Evolutionary conservation across 164 flowering plant species (phyloP), one percentile per base, ranked within the genome.

Genomic region (Cinnamomum micranthum): DNA sequence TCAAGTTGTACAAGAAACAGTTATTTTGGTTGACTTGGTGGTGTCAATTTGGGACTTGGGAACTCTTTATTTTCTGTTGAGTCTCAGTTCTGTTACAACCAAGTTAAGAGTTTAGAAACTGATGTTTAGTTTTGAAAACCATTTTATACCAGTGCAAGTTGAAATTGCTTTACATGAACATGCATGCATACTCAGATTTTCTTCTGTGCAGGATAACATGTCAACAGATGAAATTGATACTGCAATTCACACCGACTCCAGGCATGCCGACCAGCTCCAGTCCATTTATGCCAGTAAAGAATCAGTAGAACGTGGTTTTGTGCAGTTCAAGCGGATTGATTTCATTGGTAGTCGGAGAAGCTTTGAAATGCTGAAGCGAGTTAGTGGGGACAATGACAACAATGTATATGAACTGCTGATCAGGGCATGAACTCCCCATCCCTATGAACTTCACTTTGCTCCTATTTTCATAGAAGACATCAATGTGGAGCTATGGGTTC

Each of bases 291-390:
- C 87, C 71, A 85, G 90, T 74, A 83, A 83, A 81, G 90, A 86
- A 78, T 84, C 91, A 0, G 74, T 75, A 65, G 84, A 86, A 69
- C 25, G 10, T 27, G 90, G 93, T 62, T 35, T 28, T 68, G 80
- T 86, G 68, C 76, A 68, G 51, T 90, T 90, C 84, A 93, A 82
- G 75, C 81, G 97, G 73, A 82, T 95, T 20, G 91, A 95, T 55
- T 90, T 95, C 82, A 64, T 95, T 58, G 99, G 99, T 4, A 93
- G 93, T 74, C 90, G 99, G n/a, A 88, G 75, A 76, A 91, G 92
- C 77, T 92, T 95, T 69, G 97, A 95, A 81, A 88, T 92, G 97
- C 77, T 95, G 81, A 95, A 93, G 84, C 95, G 97, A 58, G 93
- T 95, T 2, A 78, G 78, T 24, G 95, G 92, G 23, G 95, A 92